Evolutionary conservation across 345 rosid genomes (phyloP), one percentile per base, ranked within the genome.

Genomic region (Brassica rapa): DNA sequence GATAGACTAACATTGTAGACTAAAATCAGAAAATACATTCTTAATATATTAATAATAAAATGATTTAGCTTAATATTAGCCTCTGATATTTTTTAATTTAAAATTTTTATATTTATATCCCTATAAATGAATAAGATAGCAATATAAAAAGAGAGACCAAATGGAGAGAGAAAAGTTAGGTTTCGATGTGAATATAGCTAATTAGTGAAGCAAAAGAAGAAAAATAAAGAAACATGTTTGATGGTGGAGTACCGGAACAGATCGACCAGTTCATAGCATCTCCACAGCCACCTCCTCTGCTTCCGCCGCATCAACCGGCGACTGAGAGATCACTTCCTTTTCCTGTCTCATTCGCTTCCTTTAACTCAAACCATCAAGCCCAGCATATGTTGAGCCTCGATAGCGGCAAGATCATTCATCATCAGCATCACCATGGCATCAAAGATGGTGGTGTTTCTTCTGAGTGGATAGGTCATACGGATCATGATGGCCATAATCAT

Each of bases 241-340:
- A 91, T 81, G 94, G 90, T 78, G 93, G 90, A 85, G 88, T 89
- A 65, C 84, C 97, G 62, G 98, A 94, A 75, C 98, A 91, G 77
- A 85, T 94, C 83, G 95, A 89, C 76, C 91, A 86, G 72, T 91
- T 94, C 90, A 83, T 92, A 69, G 79, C 88, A 71, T 77, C 92
- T 16, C 76, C 85, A 25, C 80, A 80, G 16, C 68, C 79, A 9
- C 41, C 82, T 15, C 67, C 67, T 70, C 85, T 86, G 49, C 81
- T 89, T 62, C 74, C 84, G 43, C 80, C 80, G 63, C 74, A 65
- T 51, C 74, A 70, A 60, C 15, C 81, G 51, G 56, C 78, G 19
- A 62, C 77, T 3, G 76, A 74, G 66, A 80, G 82, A 80, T 83
- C 85, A 61, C 68, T 85, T 12, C 25, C 90, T 77, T 56, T 75